These are phyloP conservation scores for Syncephalastrum monosporum DNA, from an alignment of 371 early-diverging fungal species.

Conservation along the genomic window DNA sequence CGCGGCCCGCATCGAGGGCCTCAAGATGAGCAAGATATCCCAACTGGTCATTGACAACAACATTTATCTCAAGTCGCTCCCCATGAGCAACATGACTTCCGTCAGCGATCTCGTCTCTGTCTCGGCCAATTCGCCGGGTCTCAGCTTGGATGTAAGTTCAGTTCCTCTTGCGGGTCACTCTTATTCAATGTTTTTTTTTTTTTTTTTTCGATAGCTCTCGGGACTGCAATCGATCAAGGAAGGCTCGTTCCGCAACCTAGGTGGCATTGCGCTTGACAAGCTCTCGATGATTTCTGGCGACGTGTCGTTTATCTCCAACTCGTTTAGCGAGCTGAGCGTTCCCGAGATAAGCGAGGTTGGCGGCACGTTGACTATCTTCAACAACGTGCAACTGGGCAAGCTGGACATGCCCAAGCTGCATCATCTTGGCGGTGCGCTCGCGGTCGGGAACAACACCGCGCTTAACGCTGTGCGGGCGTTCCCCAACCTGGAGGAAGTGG, in stretches of 20 bases:
- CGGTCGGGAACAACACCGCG: conserved; percentile 46
- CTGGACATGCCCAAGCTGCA: conserved; percentile 42
- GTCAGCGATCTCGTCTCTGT: conserved; percentile 33
- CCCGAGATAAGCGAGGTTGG: conserved; percentile 38
- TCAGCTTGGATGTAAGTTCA: conserved; percentile 34
- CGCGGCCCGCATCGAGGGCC: conserved; percentile 39
- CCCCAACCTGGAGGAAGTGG: conserved; percentile 45
- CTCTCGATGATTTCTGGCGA: conserved; percentile 41
- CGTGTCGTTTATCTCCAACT: conserved; percentile 48
- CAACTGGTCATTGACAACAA: conserved; percentile 52
- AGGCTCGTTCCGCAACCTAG: conserved; percentile 43
- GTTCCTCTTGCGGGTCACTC: conserved; percentile 14
- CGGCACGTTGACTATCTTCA: conserved; percentile 49
- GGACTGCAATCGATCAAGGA: conserved; percentile 24
- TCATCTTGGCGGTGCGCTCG: conserved; percentile 53
- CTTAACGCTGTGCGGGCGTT: conserved; percentile 43
- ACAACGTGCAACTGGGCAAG: conserved; percentile 42
- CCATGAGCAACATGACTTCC: conserved; percentile 26
- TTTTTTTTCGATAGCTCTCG: conserved; percentile 31
- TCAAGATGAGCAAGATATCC: conserved; percentile 22
- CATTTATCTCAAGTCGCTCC: conserved; percentile 41
- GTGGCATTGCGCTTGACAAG: conserved; percentile 23
- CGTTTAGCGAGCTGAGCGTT: conserved; percentile 30
- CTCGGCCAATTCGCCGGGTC: conserved; percentile 43
- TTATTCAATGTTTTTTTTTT: conserved; percentile 19